Base-by-base conservation (phyloP, 169 alveolate genomes). In the Plasmodium malariae region DNA sequence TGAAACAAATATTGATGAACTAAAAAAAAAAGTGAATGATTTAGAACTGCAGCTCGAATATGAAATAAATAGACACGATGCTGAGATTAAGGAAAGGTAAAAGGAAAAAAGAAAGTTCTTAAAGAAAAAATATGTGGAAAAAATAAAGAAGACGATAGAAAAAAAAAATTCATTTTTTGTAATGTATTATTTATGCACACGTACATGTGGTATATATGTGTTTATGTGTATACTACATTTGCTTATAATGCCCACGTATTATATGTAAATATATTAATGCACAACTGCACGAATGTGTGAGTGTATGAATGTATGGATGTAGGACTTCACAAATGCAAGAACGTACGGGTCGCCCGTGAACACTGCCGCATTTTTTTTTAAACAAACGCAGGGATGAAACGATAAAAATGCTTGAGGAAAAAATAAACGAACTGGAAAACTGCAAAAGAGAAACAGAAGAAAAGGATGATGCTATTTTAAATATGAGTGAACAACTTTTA, bases 31-130 rank as follows among this genome's bases (percentile, higher is more conserved):
- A 43, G 36, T 83, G 24, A 65, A 34, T 40, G 91, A 83, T 40
- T 83, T 83, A 57, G 91, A 83, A 43, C 43, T 83, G 45, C 91
- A 83, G 28, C 57, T 83, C 2, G 91, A 83, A 59, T 83, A 83
- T 34, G 91, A 83, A 54, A 83, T 83, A 83, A 83, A 83, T 67
- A 54, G 74, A 7, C 80, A 83, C 73, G 83, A 83, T 32, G 69
- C 4, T 21, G 91, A 83, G 45, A 70, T 83, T n/a, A 40, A 28
- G 19, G 91, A 83, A 36, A 83, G 59, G 91, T 83, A 83, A 43
- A 19, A 71, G 26, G 43, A 19, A 45, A 28, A 48, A 49, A 71
- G 19, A 62, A 24, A 73, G 19, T 6, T 4, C 14, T 19, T 12
- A 11, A 24, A 71, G 49, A 49, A 71, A 21, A 57, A 19, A 54